Base-by-base conservation (phyloP, 306 rosid genomes). In the Benincasa hispida region DNA sequence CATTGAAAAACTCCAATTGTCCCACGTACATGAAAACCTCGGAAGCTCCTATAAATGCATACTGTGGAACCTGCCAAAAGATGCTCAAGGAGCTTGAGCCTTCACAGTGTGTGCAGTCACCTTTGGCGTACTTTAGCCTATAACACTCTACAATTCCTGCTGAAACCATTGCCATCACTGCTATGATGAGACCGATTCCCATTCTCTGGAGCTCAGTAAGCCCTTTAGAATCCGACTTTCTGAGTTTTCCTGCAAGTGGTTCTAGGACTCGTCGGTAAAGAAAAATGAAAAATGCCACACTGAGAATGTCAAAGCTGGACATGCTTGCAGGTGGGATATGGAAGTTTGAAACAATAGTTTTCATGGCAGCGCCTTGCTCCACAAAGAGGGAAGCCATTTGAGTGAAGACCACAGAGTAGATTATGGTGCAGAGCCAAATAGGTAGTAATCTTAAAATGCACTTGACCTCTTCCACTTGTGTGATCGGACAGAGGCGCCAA, bases 341-440 rank as follows among this genome's bases (percentile, higher is more conserved):
- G 87, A 95, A 95, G 79, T 78, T 53, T 65, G 96, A 89, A 66
- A 95, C 57, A 0, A 87, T 87, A 41, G 97, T 88, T 76, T 95
- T 89, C 99, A 95, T 95, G 79, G 93, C 99, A 1, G 97, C 96
- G 17, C 99, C 99, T 87, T 95, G 99, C 87, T 92, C 99, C 58
- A 95, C 99, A 65, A 95, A 95, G 80, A 95, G 98, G 21, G 99
- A 95, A 45, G 97, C 98, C 99, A 95, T 95, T 83, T 95, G 99
- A 73, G 99, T 92, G 84, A 92, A 95, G 79, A 92, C 99, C 63
- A 95, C 99, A 0, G 99, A 95, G 88, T 92, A 95, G 84, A 95
- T 78, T 80, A 95, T 95, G 80, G 99, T 95, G 90, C 99, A 95
- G 76, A 95, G 93, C 99, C 99, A 95, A 35, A 95, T 95, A 32